Base-by-base conservation (phyloP, 2,329 filamentous ascomycete genomes). In the Colletotrichum tropicicola region DNA sequence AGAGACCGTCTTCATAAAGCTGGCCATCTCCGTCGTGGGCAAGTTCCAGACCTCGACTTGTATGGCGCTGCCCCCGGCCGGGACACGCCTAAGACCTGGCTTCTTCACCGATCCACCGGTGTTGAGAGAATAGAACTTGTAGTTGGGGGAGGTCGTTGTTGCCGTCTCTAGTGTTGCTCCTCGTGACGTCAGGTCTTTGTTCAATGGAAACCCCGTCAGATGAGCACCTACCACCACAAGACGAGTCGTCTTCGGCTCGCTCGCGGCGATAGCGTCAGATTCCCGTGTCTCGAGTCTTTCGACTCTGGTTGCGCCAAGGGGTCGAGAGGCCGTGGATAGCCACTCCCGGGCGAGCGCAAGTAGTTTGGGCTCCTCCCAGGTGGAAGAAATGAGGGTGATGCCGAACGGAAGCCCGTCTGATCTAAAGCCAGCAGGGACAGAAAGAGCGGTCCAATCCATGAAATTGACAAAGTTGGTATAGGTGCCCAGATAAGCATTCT, bases 381-480 rank as follows among this genome's bases (percentile, higher is more conserved):
- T 65, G 23, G 66, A 74, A 3, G 77, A 74, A 6, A 80, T 77
- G 2, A 80, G 64, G 0, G 78, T 80, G 6, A 80, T 65, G 1
- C 78, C 77, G 55, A 80, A 80, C 1, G 78, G 78, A 6, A 80
- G 69, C 0, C 75, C 75, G 32, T 79, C 75, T 0, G 68, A 35
- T 1, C 77, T 65, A 35, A 77, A 79, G 2, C 82, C 82, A 1
- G 85, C 85, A 2, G 85, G 84, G n/a, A 88, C 77, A 1, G 83
- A 80, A 9, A 87, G 69, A 3, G 82, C 85, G 39, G 82, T 83
- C 69, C 88, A 79, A 72, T 89, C 87, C 17, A 89, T 73, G 27
- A 89, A 85, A 68, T 89, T 89, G 15, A 83, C 87, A 70, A 85
- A 88, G 70, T 89, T 87, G 0, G 86, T 88, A 60, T 88, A 89